These are phyloP conservation scores for Ichthyophonus hoferi DNA, from an alignment of 208 protist genomes.

Conservation along the genomic window DNA sequence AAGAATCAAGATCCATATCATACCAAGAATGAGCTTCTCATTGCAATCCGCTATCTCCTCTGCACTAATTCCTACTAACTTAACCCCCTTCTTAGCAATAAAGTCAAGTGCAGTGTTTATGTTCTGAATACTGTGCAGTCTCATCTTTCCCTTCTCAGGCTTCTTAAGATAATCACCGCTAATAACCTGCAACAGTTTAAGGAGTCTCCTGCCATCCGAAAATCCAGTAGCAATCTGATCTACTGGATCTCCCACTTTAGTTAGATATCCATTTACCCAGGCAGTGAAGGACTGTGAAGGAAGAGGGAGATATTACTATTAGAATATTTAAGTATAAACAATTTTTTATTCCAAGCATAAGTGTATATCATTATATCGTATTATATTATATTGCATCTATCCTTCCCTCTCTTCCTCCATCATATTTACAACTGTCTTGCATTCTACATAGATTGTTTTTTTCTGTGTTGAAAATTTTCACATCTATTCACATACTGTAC, in stretches of 20 bases:
- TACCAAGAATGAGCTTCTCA: constrained; percentile 56
- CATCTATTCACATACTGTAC: no score
- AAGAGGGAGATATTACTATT: no score
- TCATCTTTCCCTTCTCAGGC: constrained; percentile 42
- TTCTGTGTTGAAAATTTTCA: no score
- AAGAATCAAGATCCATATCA: constrained; percentile 62
- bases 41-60: constrained; percentile 49
- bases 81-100: constrained; percentile 40
- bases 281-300: constrained; percentile 56
- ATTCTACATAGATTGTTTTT: no score
- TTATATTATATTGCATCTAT: no score
- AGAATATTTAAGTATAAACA: no score
- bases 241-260: constrained; percentile 38
- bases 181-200: constrained; percentile 48
- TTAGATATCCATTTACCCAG: constrained; percentile 57
- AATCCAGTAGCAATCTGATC: constrained; percentile 52
- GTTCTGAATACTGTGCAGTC: constrained; percentile 53
- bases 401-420: no score
- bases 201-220: constrained; percentile 43
- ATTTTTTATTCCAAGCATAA: no score
- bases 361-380: no score
- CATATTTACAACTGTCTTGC: no score
- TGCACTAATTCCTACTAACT: constrained; percentile 30
- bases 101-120: constrained; percentile 38
- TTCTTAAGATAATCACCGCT: constrained; percentile 34